Evolutionary conservation across 129 eudicot genomes (phyloP).

Genomic region (Erigeron canadensis): DNA sequence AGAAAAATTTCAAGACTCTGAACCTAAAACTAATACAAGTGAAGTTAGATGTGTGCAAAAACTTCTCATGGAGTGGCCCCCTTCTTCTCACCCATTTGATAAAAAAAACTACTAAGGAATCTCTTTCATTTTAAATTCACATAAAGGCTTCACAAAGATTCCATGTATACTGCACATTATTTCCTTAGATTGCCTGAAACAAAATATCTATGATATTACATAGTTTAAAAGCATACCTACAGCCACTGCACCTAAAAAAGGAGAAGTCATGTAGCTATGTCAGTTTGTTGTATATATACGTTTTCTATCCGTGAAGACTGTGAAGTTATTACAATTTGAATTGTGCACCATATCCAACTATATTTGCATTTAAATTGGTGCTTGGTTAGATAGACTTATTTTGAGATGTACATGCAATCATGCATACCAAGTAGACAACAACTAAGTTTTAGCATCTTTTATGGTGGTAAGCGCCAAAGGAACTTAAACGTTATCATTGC

Average conservation of each 20-base stretch:
- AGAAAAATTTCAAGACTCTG: neutral
- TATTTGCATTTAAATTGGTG: no score
- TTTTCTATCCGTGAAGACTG: no score
- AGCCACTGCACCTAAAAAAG: neutral
- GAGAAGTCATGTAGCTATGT: neutral
- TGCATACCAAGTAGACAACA: no score
- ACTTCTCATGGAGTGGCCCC: slow-evolving; percentile 23
- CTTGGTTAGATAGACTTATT: no score
- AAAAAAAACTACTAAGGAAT: slow-evolving; percentile 40
- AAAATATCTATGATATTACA: slow-evolving; percentile 10
- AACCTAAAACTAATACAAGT: neutral
- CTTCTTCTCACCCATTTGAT: slow-evolving; percentile 48
- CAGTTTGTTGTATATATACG: no score
- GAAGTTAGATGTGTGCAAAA: neutral
- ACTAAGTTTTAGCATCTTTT: no score
- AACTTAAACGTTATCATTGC: slow-evolving; percentile 27
- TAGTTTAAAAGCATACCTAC: neutral
- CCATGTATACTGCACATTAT: slow-evolving; percentile 41
- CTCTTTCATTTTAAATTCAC: slow-evolving; percentile 38
- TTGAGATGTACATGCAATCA: no score
- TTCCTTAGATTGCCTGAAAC: slow-evolving; percentile 22
- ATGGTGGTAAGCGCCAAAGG: neutral
- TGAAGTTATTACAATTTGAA: no score
- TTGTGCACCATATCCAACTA: no score
- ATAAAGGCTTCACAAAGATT: slow-evolving; percentile 44